phyloP scores from a whole-genome alignment of 371 early-diverging fungal species.

The Rhizopus microsporus region DNA sequence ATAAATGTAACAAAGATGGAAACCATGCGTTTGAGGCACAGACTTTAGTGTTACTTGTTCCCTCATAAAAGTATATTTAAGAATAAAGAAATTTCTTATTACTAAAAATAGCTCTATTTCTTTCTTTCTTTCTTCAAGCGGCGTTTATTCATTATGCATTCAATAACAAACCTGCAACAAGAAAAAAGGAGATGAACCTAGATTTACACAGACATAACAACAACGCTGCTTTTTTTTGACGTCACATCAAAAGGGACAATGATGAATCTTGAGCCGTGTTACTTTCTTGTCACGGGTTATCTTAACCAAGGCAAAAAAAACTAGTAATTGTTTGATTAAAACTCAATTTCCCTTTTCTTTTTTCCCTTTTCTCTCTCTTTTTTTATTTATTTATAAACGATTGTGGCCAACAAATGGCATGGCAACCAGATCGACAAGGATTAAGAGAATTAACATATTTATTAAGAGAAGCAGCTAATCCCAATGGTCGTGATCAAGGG shows the following conservation, averaged over 20 bases:
- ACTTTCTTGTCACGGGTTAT: constrained; percentile 5
- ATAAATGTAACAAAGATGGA: not conserved
- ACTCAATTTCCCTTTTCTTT: constrained; percentile 2
- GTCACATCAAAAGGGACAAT: constrained; percentile 1
- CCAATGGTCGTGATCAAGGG: constrained; percentile 34
- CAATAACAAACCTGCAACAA: too few relatives aligned
- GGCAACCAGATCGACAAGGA: constrained; percentile 37
- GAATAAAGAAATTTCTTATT: too few relatives aligned
- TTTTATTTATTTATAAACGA: constrained; percentile 6
- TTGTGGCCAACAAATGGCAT: constrained; percentile 4
- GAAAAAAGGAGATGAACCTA: not conserved
- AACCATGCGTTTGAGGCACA: constrained; percentile 5
- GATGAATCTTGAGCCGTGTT: not conserved
- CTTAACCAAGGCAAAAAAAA: not conserved
- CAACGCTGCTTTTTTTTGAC: not conserved
- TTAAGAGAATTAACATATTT: constrained; percentile 36
- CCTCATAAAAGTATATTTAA: too few relatives aligned
- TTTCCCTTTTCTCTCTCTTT: constrained; percentile 23
- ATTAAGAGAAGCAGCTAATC: constrained; percentile 38
- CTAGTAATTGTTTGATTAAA: not conserved
- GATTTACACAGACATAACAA: constrained; percentile 4
- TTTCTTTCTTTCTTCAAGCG: too few relatives aligned
- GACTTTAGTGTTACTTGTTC: constrained; percentile 1
- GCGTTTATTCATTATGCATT: too few relatives aligned
- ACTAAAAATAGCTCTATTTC: too few relatives aligned